Conservation (phyloP, 2,329 filamentous ascomycete species). For the Fusarium pilosicola region DNA sequence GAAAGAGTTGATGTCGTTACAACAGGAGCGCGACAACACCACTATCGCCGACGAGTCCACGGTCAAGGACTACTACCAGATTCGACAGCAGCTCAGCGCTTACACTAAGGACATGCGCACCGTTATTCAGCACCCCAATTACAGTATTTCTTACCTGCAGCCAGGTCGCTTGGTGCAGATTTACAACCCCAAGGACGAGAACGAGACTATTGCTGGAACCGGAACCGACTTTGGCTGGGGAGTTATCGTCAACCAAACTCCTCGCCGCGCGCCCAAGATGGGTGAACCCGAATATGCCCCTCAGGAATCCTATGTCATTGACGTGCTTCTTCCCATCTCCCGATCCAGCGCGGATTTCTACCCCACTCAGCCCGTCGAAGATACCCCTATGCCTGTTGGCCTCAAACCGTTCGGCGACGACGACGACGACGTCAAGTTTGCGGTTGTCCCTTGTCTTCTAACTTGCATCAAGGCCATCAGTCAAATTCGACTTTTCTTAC, state of each 20-base stretch:
- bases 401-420: constrained; percentile 54
- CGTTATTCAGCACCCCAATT: constrained; percentile 90
- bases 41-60: constrained; percentile 85
- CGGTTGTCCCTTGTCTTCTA: constrained; percentile 79
- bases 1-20: constrained; percentile 81
- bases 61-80: constrained; percentile 93
- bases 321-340: constrained; percentile 76
- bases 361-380: constrained; percentile 45
- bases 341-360: constrained; percentile 60
- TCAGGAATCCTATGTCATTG: constrained; percentile 83
- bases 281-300: constrained; percentile 74
- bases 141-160: constrained; percentile 86
- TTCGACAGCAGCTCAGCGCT: constrained; percentile 83
- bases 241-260: constrained; percentile 78
- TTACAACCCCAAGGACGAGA: constrained; percentile 70
- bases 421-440: constrained; percentile 46
- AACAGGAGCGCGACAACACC: constrained; percentile 77
- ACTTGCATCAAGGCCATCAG: constrained; percentile 87
- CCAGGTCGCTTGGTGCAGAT: constrained; percentile 88
- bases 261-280: constrained; percentile 72
- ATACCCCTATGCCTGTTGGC: constrained; percentile 67
- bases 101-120: constrained; percentile 90
- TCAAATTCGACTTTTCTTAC: constrained; percentile 84
- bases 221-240: constrained; percentile 90
- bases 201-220: constrained; percentile 49